Evolutionary conservation across 73 alveolate species (phyloP).

Genomic region (Tetrahymena elliotti): DNA sequence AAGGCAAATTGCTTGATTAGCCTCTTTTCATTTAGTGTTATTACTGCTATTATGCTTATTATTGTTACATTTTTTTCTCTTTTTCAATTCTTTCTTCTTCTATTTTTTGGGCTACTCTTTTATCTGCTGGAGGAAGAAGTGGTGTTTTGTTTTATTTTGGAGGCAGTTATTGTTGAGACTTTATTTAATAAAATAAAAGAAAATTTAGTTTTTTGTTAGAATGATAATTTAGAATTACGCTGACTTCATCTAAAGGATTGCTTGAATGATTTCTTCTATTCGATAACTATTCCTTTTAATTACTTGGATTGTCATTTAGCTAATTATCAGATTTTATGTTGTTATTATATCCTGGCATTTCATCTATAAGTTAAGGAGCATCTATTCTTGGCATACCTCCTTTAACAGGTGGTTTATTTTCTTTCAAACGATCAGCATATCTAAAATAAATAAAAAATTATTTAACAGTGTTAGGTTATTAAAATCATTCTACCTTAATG

Average conservation of each 20-base stretch:
- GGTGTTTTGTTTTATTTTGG: conserved; percentile 20
- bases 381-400: background rate
- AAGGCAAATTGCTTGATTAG: conserved; percentile 42
- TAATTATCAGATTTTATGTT: background rate
- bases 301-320: background rate
- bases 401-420: conserved; percentile 9
- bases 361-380: background rate
- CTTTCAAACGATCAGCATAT: conserved; percentile 51
- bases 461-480: background rate
- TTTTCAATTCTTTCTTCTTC: conserved; percentile 34
- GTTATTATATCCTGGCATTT: background rate
- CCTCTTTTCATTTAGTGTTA: conserved; percentile 39
- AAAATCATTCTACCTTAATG: conserved; percentile 79
- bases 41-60: conserved; percentile 16
- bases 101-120: conserved; percentile 20
- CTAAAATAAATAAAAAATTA: background rate
- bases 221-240: background rate
- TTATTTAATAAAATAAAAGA: background rate
- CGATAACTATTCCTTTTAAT: background rate
- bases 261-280: background rate
- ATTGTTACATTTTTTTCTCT: conserved; percentile 24
- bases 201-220: background rate
- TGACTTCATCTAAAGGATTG: background rate
- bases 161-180: background rate
- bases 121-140: conserved; percentile 15